Percentiles rank a stretch among this genome's conserved stretches.
Evolutionary conservation across 331 rosid genomes (phyloP).

Genomic region (Spiraea crenata): DNA sequence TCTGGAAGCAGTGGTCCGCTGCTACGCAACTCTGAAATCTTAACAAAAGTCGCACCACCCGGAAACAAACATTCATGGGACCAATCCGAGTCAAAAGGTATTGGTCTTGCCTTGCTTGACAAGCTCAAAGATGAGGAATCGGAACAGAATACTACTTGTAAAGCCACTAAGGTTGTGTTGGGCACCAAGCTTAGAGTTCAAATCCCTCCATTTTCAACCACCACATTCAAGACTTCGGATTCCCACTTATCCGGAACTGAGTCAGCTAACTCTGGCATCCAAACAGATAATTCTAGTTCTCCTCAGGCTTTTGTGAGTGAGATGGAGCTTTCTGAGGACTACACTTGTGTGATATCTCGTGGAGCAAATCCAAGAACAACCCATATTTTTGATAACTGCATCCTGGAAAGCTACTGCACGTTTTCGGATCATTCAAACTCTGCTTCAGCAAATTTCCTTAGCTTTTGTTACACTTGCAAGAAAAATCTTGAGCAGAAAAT

Average conservation of each 20-base stretch:
- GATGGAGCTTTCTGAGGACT: slow-evolving; percentile 81
- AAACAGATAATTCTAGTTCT: slow-evolving; percentile 25
- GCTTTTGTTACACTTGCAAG: slow-evolving; percentile 79
- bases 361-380: slow-evolving; percentile 80
- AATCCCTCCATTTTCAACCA: slow-evolving; percentile 45
- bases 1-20: too few species aligned
- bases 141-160: slow-evolving; percentile 17
- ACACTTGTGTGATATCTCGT: slow-evolving; percentile 75
- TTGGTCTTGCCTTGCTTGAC: slow-evolving; percentile 67
- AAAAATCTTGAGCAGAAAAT: slow-evolving; percentile 66
- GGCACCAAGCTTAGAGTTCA: slow-evolving; percentile 62
- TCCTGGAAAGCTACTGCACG: slow-evolving; percentile 44
- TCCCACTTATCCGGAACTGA: slow-evolving; percentile 24
- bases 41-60: neutral
- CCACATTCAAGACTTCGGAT: slow-evolving; percentile 21
- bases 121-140: slow-evolving; percentile 33
- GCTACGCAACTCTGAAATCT: too few species aligned
- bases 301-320: slow-evolving; percentile 49
- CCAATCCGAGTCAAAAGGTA: slow-evolving; percentile 36
- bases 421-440: slow-evolving; percentile 23
- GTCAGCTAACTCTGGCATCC: slow-evolving; percentile 26
- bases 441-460: slow-evolving; percentile 50
- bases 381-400: slow-evolving; percentile 68
- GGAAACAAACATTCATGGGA: slow-evolving; percentile 42
- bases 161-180: slow-evolving; percentile 45